phyloP scores from a whole-genome alignment of 2,329 filamentous ascomycete species.

The Colletotrichum sidae region DNA sequence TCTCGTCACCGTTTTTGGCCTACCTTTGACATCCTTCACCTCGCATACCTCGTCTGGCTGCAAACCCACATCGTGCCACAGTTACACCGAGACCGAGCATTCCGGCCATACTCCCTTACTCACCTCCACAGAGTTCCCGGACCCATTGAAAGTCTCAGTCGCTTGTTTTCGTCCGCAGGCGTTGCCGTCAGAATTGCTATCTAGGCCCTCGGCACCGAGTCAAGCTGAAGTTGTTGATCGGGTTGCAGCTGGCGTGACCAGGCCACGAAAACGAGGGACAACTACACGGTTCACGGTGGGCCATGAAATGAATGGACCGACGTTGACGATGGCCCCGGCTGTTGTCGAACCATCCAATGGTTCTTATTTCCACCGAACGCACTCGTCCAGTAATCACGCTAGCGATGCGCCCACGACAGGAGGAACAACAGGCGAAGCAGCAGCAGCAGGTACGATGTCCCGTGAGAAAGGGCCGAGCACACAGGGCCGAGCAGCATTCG shows the following conservation, averaged over 20 bases:
- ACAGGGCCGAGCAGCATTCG: conserved; percentile 56
- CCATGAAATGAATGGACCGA: conserved; percentile 51
- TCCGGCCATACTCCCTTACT: conserved; percentile 30
- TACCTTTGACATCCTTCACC: conserved; percentile 5
- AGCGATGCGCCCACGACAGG: conserved; percentile 23
- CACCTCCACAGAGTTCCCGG: conserved; percentile 12
- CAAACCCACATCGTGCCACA: conserved; percentile 32
- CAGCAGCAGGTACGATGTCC: conserved; percentile 10
- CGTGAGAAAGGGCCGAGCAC: conserved; percentile 38
- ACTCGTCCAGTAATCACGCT: conserved; percentile 47
- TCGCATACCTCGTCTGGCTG: conserved; percentile 10
- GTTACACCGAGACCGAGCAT: conserved; percentile 36
- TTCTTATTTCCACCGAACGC: conserved; percentile 47
- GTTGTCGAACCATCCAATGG: conserved; percentile 42
- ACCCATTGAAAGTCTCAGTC: conserved; percentile 13
- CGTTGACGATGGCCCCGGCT: conserved; percentile 54
- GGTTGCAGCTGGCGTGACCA: conserved; percentile 26
- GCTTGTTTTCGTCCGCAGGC: conserved; percentile 21
- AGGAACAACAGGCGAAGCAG: neutral
- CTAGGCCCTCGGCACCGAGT: conserved; percentile 2
- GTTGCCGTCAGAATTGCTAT: conserved; percentile 22
- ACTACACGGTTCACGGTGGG: conserved; percentile 19
- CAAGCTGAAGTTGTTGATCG: conserved; percentile 2
- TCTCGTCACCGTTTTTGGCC: conserved; percentile 3
- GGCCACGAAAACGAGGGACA: neutral